Evolutionary conservation across 192 early-diverging fungal genomes (phyloP).

Genomic region (Coemansia sp.): DNA sequence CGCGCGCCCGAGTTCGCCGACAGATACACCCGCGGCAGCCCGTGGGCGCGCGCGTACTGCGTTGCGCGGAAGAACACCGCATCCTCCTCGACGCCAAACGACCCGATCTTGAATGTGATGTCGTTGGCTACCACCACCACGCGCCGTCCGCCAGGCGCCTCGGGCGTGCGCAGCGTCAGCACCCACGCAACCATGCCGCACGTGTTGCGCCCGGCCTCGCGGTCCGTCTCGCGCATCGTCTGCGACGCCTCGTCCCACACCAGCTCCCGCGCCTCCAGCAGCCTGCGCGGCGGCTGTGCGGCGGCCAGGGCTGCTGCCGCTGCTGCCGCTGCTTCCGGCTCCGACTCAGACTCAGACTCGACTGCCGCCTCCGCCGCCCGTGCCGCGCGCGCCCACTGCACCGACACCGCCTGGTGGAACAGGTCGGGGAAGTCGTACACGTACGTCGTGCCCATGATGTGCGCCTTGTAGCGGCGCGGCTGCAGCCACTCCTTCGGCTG

Average conservation of each 20-base stretch:
- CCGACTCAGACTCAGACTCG: too few species aligned
- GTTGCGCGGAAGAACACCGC: conserved; percentile 90
- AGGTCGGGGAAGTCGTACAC: conserved; percentile 99
- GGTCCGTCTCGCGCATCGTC: conserved; percentile 67
- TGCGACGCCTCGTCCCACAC: conserved; percentile 79
- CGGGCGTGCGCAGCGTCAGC: conserved; percentile 85
- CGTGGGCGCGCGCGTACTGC: conserved; percentile 79
- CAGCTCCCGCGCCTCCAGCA: conserved; percentile 82
- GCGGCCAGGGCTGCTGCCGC: conserved; percentile 12
- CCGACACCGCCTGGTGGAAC: conserved; percentile 84
- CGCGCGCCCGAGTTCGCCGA: conserved; percentile 99
- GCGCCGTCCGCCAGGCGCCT: conserved; percentile 84
- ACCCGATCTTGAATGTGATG: conserved; percentile 95
- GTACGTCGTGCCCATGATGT: conserved; percentile 96
- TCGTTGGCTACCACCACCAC: conserved; percentile 98
- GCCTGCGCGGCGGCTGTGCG: conserved; percentile 56
- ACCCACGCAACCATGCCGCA: conserved; percentile 98
- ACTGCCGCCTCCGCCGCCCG: too few species aligned
- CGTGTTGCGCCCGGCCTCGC: conserved; percentile 85
- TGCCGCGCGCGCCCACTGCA: conserved; percentile 68
- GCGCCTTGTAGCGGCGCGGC: conserved; percentile 96
- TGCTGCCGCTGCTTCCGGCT: neutral
- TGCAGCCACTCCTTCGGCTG: conserved; percentile 95
- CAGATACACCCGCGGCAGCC: conserved; percentile 90
- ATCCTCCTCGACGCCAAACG: conserved; percentile 95